A percentile compares a stretch with the other conserved stretches of the same genome.
phyloP scores from a whole-genome alignment of 306 rosid genomes.

The Quercus wislizeni region DNA sequence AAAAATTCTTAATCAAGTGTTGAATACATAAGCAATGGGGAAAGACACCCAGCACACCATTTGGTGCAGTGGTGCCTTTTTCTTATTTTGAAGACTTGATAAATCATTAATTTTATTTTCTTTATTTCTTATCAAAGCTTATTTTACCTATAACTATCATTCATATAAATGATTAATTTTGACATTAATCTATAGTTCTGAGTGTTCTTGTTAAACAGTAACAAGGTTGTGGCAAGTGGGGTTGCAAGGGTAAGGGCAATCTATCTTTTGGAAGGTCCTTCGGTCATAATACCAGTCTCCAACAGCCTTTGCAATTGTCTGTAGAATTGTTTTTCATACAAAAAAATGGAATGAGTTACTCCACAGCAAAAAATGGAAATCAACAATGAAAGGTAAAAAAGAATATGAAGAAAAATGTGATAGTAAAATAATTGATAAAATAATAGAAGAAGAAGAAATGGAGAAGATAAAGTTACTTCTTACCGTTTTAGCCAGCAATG shows the following conservation, averaged over 20 bases:
- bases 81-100: constrained; percentile 30
- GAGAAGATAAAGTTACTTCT: constrained; percentile 14
- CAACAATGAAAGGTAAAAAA: background rate
- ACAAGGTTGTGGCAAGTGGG: constrained; percentile 82
- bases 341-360: background rate
- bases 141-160: constrained; percentile 22
- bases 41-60: constrained; percentile 42
- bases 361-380: background rate
- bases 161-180: constrained; percentile 30
- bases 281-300: constrained; percentile 87
- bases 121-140: constrained; percentile 8
- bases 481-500: constrained; percentile 58
- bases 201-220: constrained; percentile 36
- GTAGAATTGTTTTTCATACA: constrained; percentile 27
- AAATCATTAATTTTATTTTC: constrained; percentile 2
- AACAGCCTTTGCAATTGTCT: constrained; percentile 85
- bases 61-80: constrained; percentile 44
- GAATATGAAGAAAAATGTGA: background rate
- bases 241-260: constrained; percentile 92
- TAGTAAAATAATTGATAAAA: background rate
- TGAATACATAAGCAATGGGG: constrained; percentile 31
- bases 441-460: background rate
- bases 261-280: constrained; percentile 60
- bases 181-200: constrained; percentile 42
- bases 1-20: constrained; percentile 11